Evolutionary conservation across 768 basidiomycete genomes (phyloP), one percentile per base, ranked within the genome.

Genomic region (Lepiota brunneoincarnata): DNA sequence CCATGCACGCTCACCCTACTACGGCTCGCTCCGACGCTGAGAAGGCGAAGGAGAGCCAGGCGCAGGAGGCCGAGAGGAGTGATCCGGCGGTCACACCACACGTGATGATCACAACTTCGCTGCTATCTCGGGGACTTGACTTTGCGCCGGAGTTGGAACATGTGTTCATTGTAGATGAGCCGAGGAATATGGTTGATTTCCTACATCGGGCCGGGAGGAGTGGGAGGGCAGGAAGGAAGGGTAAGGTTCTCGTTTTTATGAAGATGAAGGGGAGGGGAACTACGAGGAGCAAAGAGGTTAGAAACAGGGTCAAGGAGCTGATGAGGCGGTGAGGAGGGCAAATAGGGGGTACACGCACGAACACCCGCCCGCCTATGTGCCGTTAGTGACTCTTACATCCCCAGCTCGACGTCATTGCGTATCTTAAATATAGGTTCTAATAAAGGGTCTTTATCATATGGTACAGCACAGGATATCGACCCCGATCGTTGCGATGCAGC

Each of bases 181-280:
- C 94, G 17, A 74, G 89, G 59, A 95, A 93, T 65, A 89, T 89
- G 77, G 79, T 95, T 36, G 94, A 97, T 67, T 95, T 96, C 66
- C 67, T 97, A 56, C 94, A 97, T 70, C 84, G 94, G 3, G 94
- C 94, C 0, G 94, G 94, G 14, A 73, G 94, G 43, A 79, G 89
- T 0, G 93, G 86, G 2, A 73, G 93, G 26, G 91, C 91, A 3
- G 90, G 90, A 0, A 67, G 77, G 63, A 64, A 68, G 23, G 90
- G 89, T 1, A 83, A 78, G 59, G 91, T 92, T 0, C 83, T 92
- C 2, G 72, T 92, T 5, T 92, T 92, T 62, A 87, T 86, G 28
- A 89, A 86, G 66, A 69, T 72, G 61, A 79, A 76, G 52, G 89
- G 87, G 1, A 72, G 88, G 18, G 87, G 87, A 2, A 80, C 83